These are phyloP conservation scores for Sabuloglossum arenarium DNA, from an alignment of 495 filamentous ascomycete species.

Conservation along the genomic window DNA sequence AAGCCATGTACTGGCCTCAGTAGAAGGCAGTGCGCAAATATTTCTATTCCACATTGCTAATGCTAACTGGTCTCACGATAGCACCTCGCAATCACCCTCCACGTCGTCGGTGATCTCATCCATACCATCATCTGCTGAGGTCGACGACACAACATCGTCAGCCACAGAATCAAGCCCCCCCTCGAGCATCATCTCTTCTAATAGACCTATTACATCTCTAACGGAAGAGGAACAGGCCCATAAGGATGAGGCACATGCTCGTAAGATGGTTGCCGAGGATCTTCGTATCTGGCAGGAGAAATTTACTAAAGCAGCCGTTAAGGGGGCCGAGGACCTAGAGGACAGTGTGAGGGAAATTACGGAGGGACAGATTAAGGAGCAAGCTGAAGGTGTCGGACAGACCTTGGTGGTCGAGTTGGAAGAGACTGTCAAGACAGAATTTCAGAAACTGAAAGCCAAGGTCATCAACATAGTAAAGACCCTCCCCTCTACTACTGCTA, in stretches of 20 bases:
- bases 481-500: constrained; percentile 30
- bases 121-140: neutral
- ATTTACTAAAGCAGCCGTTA: constrained; percentile 62
- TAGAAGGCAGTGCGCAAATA: neutral
- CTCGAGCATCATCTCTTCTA: constrained; percentile 9
- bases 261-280: constrained; percentile 54
- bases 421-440: constrained; percentile 35
- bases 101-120: neutral
- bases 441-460: constrained; percentile 41
- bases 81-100: neutral
- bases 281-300: constrained; percentile 65
- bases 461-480: constrained; percentile 40
- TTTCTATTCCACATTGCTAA: neutral
- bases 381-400: constrained; percentile 41
- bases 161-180: constrained; percentile 8
- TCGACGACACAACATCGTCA: constrained; percentile 7
- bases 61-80: constrained; percentile 4
- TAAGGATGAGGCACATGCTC: constrained; percentile 29
- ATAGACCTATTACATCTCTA: constrained; percentile 18
- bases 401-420: constrained; percentile 48
- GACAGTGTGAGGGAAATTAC: constrained; percentile 60
- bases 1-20: no score
- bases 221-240: constrained; percentile 30
- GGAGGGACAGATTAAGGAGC: constrained; percentile 41
- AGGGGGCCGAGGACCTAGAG: constrained; percentile 51